These are phyloP conservation scores for Colletotrichum sansevieriae DNA, from an alignment of 2,329 filamentous ascomycete species.

Conservation along the genomic window DNA sequence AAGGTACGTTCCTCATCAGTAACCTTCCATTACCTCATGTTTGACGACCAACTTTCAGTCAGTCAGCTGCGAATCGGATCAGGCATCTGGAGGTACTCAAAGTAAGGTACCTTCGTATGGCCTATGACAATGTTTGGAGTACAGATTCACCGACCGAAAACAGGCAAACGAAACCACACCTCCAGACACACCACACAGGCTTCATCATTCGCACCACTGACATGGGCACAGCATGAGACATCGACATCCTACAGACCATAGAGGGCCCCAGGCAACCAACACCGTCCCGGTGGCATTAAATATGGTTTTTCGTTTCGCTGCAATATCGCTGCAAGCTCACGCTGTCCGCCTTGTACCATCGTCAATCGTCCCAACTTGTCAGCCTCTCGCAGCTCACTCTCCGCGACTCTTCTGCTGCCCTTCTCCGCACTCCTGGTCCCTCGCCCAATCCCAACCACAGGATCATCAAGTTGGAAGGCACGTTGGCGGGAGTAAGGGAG, in stretches of 20 bases:
- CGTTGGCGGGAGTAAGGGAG: not conserved
- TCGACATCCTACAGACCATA: not conserved
- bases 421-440: slow-evolving; percentile 29
- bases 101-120: no score
- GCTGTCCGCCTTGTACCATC: slow-evolving; percentile 16
- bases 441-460: slow-evolving; percentile 2
- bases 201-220: slow-evolving; percentile 6
- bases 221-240: slow-evolving; percentile 22
- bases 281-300: slow-evolving; percentile 10
- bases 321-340: slow-evolving; percentile 11
- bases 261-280: not conserved
- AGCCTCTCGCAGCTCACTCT: slow-evolving; percentile 15
- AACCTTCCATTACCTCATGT: no score
- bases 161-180: not conserved
- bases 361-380: slow-evolving; percentile 15
- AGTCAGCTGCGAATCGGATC: no score
- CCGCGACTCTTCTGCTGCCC: not conserved
- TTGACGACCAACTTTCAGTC: no score
- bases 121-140: no score
- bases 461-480: slow-evolving; percentile 20
- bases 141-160: no score
- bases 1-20: not conserved
- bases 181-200: not conserved
- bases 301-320: slow-evolving; percentile 18
- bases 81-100: no score